Conservation (phyloP, 352 stramenopile species). For the Plasmopara muralis region DNA sequence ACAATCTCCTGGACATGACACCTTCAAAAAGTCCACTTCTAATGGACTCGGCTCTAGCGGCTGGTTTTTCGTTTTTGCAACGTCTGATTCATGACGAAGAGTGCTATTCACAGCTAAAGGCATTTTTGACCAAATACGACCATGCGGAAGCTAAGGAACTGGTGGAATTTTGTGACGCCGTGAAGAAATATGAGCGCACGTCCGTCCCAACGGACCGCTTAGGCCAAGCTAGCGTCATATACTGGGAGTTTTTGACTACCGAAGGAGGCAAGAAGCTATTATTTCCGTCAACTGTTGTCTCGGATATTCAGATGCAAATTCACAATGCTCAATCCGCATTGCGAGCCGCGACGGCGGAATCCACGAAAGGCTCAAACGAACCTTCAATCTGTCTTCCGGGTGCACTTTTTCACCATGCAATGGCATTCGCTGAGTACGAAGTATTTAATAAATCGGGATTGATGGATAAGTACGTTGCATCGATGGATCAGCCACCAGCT, state of each 20-base stretch:
- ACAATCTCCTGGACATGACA: conserved; percentile 55
- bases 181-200: conserved; percentile 79
- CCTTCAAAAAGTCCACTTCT: conserved; percentile 42
- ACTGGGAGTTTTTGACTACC: conserved; percentile 71
- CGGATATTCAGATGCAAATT: conserved; percentile 56
- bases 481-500: conserved; percentile 42
- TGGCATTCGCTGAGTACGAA: conserved; percentile 56
- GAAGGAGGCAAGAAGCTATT: conserved; percentile 56
- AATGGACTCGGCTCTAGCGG: conserved; percentile 52
- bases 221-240: conserved; percentile 71
- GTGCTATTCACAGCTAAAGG: conserved; percentile 77
- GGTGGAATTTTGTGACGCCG: conserved; percentile 74
- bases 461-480: conserved; percentile 73
- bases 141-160: conserved; percentile 51
- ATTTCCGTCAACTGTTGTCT: conserved; percentile 48
- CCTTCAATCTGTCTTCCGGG: conserved; percentile 30
- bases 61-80: conserved; percentile 83
- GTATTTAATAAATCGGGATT: conserved; percentile 67
- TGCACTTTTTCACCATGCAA: conserved; percentile 63
- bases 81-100: conserved; percentile 84
- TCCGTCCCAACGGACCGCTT: conserved; percentile 61
- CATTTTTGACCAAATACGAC: conserved; percentile 61
- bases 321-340: conserved; percentile 49
- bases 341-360: conserved; percentile 7
- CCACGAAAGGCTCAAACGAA: conserved; percentile 10